Percentiles rank a stretch among this genome's conserved stretches.
phyloP scores from a whole-genome alignment of 106 monocot genomes.

The Dendrobium officinale region DNA sequence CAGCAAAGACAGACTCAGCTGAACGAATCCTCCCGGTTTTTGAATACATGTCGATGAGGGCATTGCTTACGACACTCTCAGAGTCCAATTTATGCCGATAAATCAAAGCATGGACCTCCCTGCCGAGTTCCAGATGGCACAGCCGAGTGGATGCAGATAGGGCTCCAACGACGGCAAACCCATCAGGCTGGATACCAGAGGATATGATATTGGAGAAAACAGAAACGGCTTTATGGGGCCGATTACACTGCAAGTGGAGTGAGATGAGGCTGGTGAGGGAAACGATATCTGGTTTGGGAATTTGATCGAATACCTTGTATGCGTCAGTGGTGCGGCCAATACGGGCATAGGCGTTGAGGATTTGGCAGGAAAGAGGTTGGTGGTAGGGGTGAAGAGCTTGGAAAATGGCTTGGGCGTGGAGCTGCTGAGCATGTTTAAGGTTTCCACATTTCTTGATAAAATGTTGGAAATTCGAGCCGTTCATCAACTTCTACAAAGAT shows the following conservation, averaged over 20 bases:
- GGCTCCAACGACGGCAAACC: conserved; percentile 46
- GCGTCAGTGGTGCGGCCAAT: conserved; percentile 20
- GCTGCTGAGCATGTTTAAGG: conserved; percentile 28
- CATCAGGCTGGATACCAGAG: conserved; percentile 31
- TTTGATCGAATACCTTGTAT: conserved; percentile 30
- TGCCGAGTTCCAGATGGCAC: conserved; percentile 17
- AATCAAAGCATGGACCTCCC: conserved; percentile 34
- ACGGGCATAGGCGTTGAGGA: conserved; percentile 47
- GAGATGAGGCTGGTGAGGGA: conserved; percentile 62
- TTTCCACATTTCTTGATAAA: conserved; percentile 23
- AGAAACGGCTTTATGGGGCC: conserved; percentile 22
- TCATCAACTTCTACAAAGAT: conserved; percentile 14
- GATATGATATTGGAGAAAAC: conserved; percentile 26
- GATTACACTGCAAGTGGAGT: conserved; percentile 24
- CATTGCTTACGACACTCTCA: conserved; percentile 36
- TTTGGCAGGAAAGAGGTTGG: conserved; percentile 47
- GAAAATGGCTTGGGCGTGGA: conserved; percentile 45
- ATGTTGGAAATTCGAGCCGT: conserved; percentile 6
- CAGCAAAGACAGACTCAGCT: conserved; percentile 22
- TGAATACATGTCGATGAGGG: conserved; percentile 43
- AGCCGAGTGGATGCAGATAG: conserved; percentile 33
- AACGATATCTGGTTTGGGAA: conserved; percentile 50
- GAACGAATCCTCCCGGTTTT: conserved; percentile 13
- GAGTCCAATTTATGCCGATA: conserved; percentile 16
- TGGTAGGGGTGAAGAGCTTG: conserved; percentile 24